Base-by-base conservation (phyloP, 1,139 yeast genomes). In the Chernovozyma sophiae-reginae region DNA sequence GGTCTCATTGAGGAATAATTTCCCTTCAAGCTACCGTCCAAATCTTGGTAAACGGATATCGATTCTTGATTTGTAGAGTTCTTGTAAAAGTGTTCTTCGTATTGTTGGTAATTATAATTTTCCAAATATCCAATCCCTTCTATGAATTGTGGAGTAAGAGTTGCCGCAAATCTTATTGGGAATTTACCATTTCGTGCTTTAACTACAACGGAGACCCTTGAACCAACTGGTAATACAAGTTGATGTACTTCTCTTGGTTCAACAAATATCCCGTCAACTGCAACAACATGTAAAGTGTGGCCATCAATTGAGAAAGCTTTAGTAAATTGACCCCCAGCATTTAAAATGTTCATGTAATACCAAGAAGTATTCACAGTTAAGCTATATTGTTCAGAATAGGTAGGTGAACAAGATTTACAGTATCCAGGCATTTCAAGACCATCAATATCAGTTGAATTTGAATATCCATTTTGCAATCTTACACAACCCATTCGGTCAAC, bases 241-340 rank as follows among this genome's bases (percentile, higher is more conserved):
- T 54, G 61, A 30, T 58, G 51, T 6, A 44, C 56, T 7, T 34
- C 34, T 13, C 35, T 36, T 6, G 70, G 68, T 14, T 48, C 31
- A 12, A 58, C 50, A 37, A 53, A 64, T 3, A 49, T 43, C 2
- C 69, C 69, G 37, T 48, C 69, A 11, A 62, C 51, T 4, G 65
- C 65, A 16, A 64, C 46, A 3, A 62, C 52, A 28, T 51, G 46
- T 25, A 64, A 33, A n/a, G 47, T 48, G 38, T 64, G 70, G 36
- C 57, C 64, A 39, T 64, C 70, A 27, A 64, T 58, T 5, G 64
- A 58, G 35, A 64, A 56, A 8, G 55, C 49, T 44, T 61, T 60
- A 27, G 58, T 55, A 40, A 53, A 55, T 39, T 57, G 64, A 10
- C 65, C 65, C 1, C 68, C 69, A 24, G 60, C 48, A 37, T 64